A percentile compares a stretch with the other conserved stretches of the same genome.
Evolutionary conservation across 2,329 filamentous ascomycete species (phyloP).

Genomic region (Neonectria punicea): DNA sequence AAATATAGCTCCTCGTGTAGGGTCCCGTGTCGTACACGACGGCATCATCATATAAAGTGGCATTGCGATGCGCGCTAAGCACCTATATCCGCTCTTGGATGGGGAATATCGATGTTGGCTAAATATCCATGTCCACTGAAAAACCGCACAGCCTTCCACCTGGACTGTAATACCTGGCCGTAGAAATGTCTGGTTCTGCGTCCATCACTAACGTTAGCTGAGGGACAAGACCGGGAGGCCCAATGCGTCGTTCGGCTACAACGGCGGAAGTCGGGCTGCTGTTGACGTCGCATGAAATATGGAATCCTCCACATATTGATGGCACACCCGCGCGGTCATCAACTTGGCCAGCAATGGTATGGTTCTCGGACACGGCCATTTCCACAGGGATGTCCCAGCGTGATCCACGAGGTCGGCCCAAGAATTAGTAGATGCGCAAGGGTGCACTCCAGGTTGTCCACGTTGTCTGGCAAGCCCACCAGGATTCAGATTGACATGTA

Average conservation of each 20-base stretch:
- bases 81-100: not conserved
- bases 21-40: constrained; percentile 3
- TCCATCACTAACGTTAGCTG: not conserved
- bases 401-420: constrained; percentile 16
- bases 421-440: constrained; percentile 14
- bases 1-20: constrained; percentile 7
- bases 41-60: not conserved
- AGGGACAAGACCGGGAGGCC: not conserved
- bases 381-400: constrained; percentile 18
- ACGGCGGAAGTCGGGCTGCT: not conserved
- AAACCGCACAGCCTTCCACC: not conserved
- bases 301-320: not conserved
- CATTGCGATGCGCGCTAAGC: not conserved
- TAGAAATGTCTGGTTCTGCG: not conserved
- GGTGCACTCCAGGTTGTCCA: constrained; percentile 15
- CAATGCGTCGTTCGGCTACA: constrained; percentile 8
- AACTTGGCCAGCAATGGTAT: constrained; percentile 3
- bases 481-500: not conserved
- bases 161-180: not conserved
- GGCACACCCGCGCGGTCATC: not conserved
- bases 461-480: constrained; percentile 14
- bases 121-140: not conserved
- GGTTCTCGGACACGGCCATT: constrained; percentile 1
- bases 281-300: not conserved
- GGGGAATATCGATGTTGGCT: not conserved